Percentiles rank a stretch among this genome's conserved stretches.
phyloP scores from a whole-genome alignment of 805 yeast species.

The Saturnispora silvae region DNA sequence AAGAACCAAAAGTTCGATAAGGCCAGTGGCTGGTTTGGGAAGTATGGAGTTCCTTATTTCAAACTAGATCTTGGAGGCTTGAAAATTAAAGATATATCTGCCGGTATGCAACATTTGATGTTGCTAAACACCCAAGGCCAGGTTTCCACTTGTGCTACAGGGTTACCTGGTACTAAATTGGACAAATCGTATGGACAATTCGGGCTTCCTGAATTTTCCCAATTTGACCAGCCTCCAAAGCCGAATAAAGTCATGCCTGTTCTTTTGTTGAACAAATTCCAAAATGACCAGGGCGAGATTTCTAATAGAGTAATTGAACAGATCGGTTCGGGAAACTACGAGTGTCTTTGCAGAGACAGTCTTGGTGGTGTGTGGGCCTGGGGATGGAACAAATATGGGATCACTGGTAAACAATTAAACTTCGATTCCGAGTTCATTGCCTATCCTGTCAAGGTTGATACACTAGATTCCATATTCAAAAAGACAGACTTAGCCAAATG shows the following conservation, averaged over 20 bases:
- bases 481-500: conserved; percentile 37
- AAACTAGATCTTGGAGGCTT: conserved; percentile 11
- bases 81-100: conserved; percentile 30
- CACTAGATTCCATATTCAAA: conserved; percentile 30
- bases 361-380: conserved; percentile 71
- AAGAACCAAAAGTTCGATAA: conserved; percentile 7
- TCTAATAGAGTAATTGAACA: conserved; percentile 38
- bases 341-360: conserved; percentile 59
- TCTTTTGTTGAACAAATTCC: conserved; percentile 41
- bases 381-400: conserved; percentile 82
- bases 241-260: conserved; percentile 44
- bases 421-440: conserved; percentile 59
- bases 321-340: conserved; percentile 66
- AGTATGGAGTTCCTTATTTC: conserved; percentile 11
- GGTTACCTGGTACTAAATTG: conserved; percentile 26
- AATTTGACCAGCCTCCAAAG: conserved; percentile 44
- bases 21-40: conserved; percentile 12
- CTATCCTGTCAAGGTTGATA: conserved; percentile 49
- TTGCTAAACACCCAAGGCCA: conserved; percentile 48
- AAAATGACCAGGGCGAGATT: conserved; percentile 15
- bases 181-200: conserved; percentile 61
- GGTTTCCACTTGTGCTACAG: conserved; percentile 55
- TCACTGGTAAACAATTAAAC: conserved; percentile 60
- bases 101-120: conserved; percentile 66
- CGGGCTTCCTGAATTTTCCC: conserved; percentile 68